phyloP scores from a whole-genome alignment of 306 rosid species.

The Luffa acutangula region DNA sequence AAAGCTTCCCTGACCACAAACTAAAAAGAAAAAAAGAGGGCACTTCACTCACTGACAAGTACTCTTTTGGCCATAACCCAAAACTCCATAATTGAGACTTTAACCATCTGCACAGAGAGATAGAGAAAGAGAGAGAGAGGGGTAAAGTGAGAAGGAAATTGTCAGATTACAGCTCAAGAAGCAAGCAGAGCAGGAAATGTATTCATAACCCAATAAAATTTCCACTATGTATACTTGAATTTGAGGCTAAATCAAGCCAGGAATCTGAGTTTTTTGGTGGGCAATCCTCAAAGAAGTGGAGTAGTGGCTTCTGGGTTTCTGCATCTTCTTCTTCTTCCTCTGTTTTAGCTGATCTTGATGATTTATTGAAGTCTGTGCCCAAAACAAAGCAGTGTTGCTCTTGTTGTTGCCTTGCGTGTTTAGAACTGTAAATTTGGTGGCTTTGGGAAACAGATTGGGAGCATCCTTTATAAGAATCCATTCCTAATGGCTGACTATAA shows the following conservation, averaged over 20 bases:
- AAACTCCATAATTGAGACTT: constrained; percentile 26
- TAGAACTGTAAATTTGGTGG: constrained; percentile 16
- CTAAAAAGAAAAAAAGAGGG: constrained; percentile 11
- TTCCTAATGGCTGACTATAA: constrained; percentile 43
- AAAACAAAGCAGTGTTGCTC: constrained; percentile 71
- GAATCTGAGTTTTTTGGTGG: constrained; percentile 78
- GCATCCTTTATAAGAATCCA: constrained; percentile 44
- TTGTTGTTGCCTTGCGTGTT: constrained; percentile 22
- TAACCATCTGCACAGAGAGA: constrained; percentile 60
- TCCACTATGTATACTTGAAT: constrained; percentile 56
- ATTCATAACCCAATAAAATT: constrained; percentile 1
- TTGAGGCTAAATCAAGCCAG: constrained; percentile 97
- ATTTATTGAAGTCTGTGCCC: constrained; percentile 77
- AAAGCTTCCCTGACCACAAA: constrained; percentile 56
- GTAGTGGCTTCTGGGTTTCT: constrained; percentile 78
- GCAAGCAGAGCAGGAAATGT: background rate
- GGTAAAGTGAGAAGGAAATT: background rate
- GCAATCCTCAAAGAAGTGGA: constrained; percentile 94
- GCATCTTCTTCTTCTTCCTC: constrained; percentile 31
- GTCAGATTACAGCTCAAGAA: background rate
- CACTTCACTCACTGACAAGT: constrained; percentile 34
- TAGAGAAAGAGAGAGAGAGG: background rate
- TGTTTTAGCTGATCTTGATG: constrained; percentile 35
- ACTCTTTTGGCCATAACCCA: constrained; percentile 48
- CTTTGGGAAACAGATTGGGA: constrained; percentile 42